phyloP scores from a whole-genome alignment of 768 basidiomycete genomes.

The Boletus edulis region DNA sequence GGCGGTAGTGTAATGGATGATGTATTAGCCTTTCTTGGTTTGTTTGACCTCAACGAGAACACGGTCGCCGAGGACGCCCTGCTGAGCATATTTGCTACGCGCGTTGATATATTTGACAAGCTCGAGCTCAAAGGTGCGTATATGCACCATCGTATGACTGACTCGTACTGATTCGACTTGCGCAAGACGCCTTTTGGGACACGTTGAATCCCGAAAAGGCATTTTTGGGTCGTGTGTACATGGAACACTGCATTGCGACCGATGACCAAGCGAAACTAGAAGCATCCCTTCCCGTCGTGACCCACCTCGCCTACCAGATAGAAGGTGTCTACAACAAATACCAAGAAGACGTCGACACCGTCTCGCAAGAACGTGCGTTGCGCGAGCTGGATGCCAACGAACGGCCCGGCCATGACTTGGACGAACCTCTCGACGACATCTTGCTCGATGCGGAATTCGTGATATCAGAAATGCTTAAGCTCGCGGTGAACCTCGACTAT shows the following conservation, averaged over 20 bases:
- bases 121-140: conserved; percentile 50
- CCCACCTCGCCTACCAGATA: conserved; percentile 72
- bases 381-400: conserved; percentile 35
- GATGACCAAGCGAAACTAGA: conserved; percentile 66
- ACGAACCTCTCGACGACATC: conserved; percentile 42
- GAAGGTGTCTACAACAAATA: conserved; percentile 69
- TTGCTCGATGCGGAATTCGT: conserved; percentile 48
- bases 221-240: conserved; percentile 17
- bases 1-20: conserved; percentile 35
- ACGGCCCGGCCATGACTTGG: conserved; percentile 38
- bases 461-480: conserved; percentile 75
- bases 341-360: conserved; percentile 40
- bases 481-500: conserved; percentile 83
- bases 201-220: not conserved
- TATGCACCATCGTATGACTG: not conserved
- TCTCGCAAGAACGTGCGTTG: conserved; percentile 36
- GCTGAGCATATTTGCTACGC: conserved; percentile 63
- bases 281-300: conserved; percentile 77
- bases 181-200: not conserved
- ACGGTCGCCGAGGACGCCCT: conserved; percentile 74
- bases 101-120: conserved; percentile 62
- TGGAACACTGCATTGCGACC: conserved; percentile 67
- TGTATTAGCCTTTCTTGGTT: conserved; percentile 46
- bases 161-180: not conserved
- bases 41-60: conserved; percentile 60